Base-by-base conservation (phyloP, 2,329 filamentous ascomycete species). In the Penicillium crustosum region DNA sequence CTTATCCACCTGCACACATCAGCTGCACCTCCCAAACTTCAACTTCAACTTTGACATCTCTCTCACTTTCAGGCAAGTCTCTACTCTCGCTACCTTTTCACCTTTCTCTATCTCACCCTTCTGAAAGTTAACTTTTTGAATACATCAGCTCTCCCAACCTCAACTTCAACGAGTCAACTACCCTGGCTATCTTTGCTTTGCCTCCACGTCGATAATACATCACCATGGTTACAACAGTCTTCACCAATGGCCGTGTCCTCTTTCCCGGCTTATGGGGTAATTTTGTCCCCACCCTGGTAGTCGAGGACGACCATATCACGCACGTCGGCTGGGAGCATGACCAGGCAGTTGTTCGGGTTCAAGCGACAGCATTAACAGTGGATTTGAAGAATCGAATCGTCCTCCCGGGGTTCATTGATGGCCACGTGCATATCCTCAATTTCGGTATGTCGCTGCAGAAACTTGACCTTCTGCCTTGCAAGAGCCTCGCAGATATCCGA, bases 381-480 rank as follows among this genome's bases (percentile, higher is more conserved):
- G 73, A 81, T 55, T 65, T 82, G 7, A 51, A 68, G 0, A 66
- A 70, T 9, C 69, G 67, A 35, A 70, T 75, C 27, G 67, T 81
- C 0, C 65, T 80, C 1, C 79, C 80, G 0, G 75, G 77, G 0
- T 82, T 82, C 57, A 76, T 82, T 39, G 80, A 82, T 60, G 78
- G 75, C 19, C 79, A 81, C 52, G 77, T 76, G 67, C 78, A 82
- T 62, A 72, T 82, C 25, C 70, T 82, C 7, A 71, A 79, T 35
- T 77, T 81, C 27, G 79, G 79, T 0, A 68, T 77, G 35, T 76
- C 78, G 0, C 72, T 82, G 0, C 70, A 74, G 49, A 80, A 81
- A 65, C 70, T 81, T 43, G 67, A 75, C 50, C 68, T 82, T 6
- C 68, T 74, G 8, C 61, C 69, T 3, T 79, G 78, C 59, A 72